These are phyloP conservation scores for Saxispiralis lemnorum DNA, from an alignment of 495 filamentous ascomycete genomes.

Conservation along the genomic window DNA sequence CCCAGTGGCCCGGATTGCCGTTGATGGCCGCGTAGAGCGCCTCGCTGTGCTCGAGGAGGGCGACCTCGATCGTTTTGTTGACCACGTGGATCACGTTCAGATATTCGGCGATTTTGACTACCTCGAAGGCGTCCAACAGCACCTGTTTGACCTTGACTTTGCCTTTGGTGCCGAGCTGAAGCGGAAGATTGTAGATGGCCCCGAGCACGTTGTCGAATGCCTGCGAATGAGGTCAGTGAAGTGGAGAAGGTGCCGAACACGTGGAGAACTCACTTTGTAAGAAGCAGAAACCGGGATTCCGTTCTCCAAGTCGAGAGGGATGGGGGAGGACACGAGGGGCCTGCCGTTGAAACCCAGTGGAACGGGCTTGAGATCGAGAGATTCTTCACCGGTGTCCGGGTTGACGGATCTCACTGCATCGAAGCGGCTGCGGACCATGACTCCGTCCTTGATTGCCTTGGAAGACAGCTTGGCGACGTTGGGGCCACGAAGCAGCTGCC, in stretches of 20 bases:
- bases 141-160: constrained; percentile 8
- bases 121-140: constrained; percentile 17
- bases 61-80: constrained; percentile 23
- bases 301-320: constrained; percentile 7
- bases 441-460: constrained; percentile 8
- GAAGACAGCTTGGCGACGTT: not conserved
- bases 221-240: not conserved
- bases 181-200: constrained; percentile 25
- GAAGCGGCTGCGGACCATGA: constrained; percentile 15
- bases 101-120: constrained; percentile 29
- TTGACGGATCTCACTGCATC: constrained; percentile 2
- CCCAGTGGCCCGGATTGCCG: constrained; percentile 26
- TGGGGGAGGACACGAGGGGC: not conserved
- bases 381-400: not conserved
- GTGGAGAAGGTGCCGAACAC: not conserved
- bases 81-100: constrained; percentile 22
- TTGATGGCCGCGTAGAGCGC: constrained; percentile 26
- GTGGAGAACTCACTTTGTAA: not conserved
- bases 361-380: constrained; percentile 7
- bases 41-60: constrained; percentile 26
- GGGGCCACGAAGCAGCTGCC: constrained; percentile 5
- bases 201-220: constrained; percentile 22
- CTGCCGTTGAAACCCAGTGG: constrained; percentile 2
- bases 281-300: not conserved
- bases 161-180: constrained; percentile 20